Evolutionary conservation across 2,329 filamentous ascomycete genomes (phyloP).

Genomic region (Arthrobotrys sphaeroides): DNA sequence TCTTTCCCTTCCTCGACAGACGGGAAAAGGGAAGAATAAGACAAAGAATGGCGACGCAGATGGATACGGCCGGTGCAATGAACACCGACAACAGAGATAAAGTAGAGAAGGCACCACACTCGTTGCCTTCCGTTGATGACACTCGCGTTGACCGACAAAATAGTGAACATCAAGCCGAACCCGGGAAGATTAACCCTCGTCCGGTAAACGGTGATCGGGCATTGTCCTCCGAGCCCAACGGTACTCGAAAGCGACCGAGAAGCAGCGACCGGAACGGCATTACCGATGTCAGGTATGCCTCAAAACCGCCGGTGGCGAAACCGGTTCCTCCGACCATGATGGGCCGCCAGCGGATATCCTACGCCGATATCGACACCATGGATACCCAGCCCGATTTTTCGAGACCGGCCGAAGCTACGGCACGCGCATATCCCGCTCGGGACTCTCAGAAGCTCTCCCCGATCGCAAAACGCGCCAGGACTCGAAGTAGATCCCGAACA

Average conservation of each 20-base stretch:
- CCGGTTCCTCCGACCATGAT: slow-evolving; percentile 11
- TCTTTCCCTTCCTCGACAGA: neutral
- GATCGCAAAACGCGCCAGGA: slow-evolving; percentile 56
- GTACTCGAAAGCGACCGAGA: slow-evolving; percentile 36
- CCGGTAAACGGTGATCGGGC: slow-evolving; percentile 20
- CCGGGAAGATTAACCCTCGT: slow-evolving; percentile 3
- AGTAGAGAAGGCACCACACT: slow-evolving; percentile 60
- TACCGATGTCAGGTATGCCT: slow-evolving; percentile 55
- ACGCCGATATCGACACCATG: slow-evolving; percentile 58
- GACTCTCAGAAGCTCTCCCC: slow-evolving; percentile 42
- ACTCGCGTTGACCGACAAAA: slow-evolving; percentile 59
- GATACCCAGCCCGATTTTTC: slow-evolving; percentile 56
- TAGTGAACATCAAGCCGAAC: slow-evolving; percentile 54
- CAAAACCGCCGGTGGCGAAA: slow-evolving; percentile 42
- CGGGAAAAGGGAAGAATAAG: neutral
- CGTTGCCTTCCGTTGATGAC: slow-evolving; percentile 59
- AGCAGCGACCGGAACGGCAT: slow-evolving; percentile 16
- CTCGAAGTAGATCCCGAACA: slow-evolving; percentile 56
- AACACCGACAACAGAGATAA: slow-evolving; percentile 51
- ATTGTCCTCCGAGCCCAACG: slow-evolving; percentile 32
- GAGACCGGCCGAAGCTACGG: slow-evolving; percentile 27
- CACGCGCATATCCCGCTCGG: slow-evolving; percentile 7
- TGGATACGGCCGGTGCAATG: slow-evolving; percentile 43
- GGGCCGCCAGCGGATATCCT: slow-evolving; percentile 57
- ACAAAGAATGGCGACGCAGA: slow-evolving; percentile 40